phyloP scores from a whole-genome alignment of 345 rosid genomes.

The Cochlearia excelsa region DNA sequence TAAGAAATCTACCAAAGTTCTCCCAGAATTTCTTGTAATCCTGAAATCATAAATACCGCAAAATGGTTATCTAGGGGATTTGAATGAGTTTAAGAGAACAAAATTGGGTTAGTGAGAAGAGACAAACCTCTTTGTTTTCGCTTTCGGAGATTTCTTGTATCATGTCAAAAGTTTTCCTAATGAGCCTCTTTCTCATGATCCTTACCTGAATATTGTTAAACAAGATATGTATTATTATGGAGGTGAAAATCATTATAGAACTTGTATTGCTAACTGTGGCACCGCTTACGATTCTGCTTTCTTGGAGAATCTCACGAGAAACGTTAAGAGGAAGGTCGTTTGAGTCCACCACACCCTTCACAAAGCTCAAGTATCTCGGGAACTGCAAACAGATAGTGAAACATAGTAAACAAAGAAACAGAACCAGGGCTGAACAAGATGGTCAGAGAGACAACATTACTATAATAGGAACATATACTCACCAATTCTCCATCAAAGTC shows the following conservation, averaged over 20 bases:
- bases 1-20: slow-evolving; percentile 86
- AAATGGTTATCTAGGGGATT: neutral
- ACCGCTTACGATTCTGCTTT: slow-evolving; percentile 68
- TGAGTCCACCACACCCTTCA: slow-evolving; percentile 94
- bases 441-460: neutral
- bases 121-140: slow-evolving; percentile 80
- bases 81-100: slow-evolving; percentile 1
- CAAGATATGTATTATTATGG: neutral
- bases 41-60: slow-evolving; percentile 42
- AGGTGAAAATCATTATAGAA: neutral
- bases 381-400: slow-evolving; percentile 48
- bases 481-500: slow-evolving; percentile 99
- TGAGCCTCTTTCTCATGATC: slow-evolving; percentile 97
- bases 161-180: slow-evolving; percentile 95
- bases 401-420: neutral
- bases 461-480: slow-evolving; percentile 20
- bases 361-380: slow-evolving; percentile 95
- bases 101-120: neutral
- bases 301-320: slow-evolving; percentile 97
- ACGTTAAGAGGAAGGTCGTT: slow-evolving; percentile 97
- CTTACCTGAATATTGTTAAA: slow-evolving; percentile 52
- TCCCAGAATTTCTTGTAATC: slow-evolving; percentile 99
- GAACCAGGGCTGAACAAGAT: neutral
- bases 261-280: neutral
- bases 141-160: slow-evolving; percentile 82